These are phyloP conservation scores for Hyaloscypha bicolor DNA, from an alignment of 495 filamentous ascomycete genomes.

Conservation along the genomic window DNA sequence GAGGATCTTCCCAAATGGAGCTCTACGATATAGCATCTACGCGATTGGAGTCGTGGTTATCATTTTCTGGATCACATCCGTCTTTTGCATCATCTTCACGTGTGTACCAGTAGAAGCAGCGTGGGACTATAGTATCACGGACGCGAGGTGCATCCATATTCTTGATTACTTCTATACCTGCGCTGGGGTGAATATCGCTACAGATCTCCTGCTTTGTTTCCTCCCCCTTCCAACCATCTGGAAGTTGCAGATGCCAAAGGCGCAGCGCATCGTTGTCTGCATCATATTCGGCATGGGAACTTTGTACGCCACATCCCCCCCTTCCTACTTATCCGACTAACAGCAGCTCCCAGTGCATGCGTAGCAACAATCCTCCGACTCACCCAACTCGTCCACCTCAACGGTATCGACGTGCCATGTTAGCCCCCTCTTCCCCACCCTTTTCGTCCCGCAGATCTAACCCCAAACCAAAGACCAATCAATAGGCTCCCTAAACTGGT, in stretches of 20 bases:
- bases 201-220: conserved; percentile 47
- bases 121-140: conserved; percentile 43
- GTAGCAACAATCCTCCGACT: conserved; percentile 34
- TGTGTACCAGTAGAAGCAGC: conserved; percentile 46
- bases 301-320: conserved; percentile 28
- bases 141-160: conserved; percentile 43
- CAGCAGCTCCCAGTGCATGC: conserved; percentile 27
- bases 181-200: conserved; percentile 45
- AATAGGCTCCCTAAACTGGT: conserved; percentile 36
- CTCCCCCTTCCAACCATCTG: conserved; percentile 48
- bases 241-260: conserved; percentile 37
- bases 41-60: conserved; percentile 34
- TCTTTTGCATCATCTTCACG: conserved; percentile 49
- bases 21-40: conserved; percentile 27
- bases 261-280: conserved; percentile 32
- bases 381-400: conserved; percentile 23
- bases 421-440: not conserved
- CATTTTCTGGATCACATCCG: conserved; percentile 42
- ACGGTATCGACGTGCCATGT: conserved; percentile 35
- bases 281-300: conserved; percentile 34
- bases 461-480: conserved; percentile 26
- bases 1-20: conserved; percentile 33
- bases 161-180: conserved; percentile 48
- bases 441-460: not conserved
- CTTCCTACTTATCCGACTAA: not conserved